Evolutionary conservation across 2,329 filamentous ascomycete genomes (phyloP), one percentile per base, ranked within the genome.

Genomic region (Pseudocercospora eumusae): DNA sequence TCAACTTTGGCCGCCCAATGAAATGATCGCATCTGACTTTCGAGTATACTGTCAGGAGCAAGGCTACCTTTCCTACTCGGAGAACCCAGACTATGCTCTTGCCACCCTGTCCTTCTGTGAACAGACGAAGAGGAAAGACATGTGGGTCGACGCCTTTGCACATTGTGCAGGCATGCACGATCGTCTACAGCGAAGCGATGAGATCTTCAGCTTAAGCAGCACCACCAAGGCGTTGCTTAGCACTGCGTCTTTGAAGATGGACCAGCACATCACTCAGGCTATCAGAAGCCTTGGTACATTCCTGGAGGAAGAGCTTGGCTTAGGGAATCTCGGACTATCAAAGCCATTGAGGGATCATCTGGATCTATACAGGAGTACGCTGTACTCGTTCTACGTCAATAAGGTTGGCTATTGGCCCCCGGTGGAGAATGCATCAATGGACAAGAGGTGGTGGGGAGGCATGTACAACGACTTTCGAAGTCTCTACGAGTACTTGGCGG

Each of bases 111-210:
- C 84, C 56, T 82, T 92, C 47, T 86, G 89, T 1, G 90, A 93
- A 70, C 78, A 81, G 21, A 88, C 87, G 66, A 82, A 84, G 56
- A 75, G 89, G 25, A 80, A 79, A 57, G 82, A 86, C n/a, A 75
- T 91, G 11, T 93, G 91, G 80, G 82, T 87, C 10, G 84, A 90
- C 69, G 87, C 90, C 0, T 92, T 93, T 75, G 82, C 84, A 13
- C 91, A 95, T 70, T 92, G 90, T 71, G 88, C 89, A 36, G 91
- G 90, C 47, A 92, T 93, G 90, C 84, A 83, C 63, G 84, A 89
- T 20, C 78, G 79, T 25, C 64, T 93, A 4, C 78, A 80, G 44
- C 70, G 76, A 5, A 84, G 82, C 66, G 73, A 81, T 1, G 89
- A 90, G 64, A 90, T 86, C 64, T 78, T 83, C 73, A 87, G 88